A percentile compares a stretch with the other conserved stretches of the same genome.
These are phyloP conservation scores for Hansenula sp. DNA, from an alignment of 1,139 yeast genomes.

Conservation along the genomic window DNA sequence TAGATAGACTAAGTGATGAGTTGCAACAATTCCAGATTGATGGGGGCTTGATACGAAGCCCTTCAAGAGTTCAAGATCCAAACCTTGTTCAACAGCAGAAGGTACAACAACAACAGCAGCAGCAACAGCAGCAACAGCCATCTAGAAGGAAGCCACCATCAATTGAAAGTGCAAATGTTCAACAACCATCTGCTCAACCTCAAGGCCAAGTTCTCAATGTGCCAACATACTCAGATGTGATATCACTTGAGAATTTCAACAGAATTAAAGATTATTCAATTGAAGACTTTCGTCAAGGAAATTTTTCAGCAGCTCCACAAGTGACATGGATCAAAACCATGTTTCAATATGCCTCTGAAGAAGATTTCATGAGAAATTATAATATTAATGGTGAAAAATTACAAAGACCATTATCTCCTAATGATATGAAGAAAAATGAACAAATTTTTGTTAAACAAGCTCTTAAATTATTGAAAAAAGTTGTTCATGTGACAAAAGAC, in stretches of 20 bases:
- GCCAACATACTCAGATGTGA: constrained; percentile 2
- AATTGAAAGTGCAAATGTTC: background rate
- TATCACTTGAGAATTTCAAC: constrained; percentile 16
- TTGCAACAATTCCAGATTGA: constrained; percentile 3
- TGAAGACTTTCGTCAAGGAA: constrained; percentile 25
- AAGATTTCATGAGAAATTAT: constrained; percentile 34
- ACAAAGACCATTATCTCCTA: constrained; percentile 32
- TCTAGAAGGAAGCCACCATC: background rate
- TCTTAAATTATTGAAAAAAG: constrained; percentile 50
- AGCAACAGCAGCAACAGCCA: background rate
- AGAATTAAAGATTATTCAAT: constrained; percentile 27
- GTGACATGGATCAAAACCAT: constrained; percentile 45
- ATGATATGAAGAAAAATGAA: constrained; percentile 44
- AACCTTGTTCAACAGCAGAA: background rate
- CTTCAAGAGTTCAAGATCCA: constrained; percentile 1
- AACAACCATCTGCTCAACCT: background rate
- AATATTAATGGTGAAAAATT: constrained; percentile 40
- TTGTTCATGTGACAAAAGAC: constrained; percentile 36
- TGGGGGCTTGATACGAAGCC: background rate
- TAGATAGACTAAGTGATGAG: constrained; percentile 4
- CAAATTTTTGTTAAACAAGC: constrained; percentile 54
- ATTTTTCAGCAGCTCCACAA: constrained; percentile 40
- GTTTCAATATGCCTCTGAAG: constrained; percentile 39
- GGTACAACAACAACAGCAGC: background rate
- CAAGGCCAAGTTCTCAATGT: background rate